Base-by-base conservation (phyloP, 2,329 filamentous ascomycete genomes). In the Fusarium sp. region DNA sequence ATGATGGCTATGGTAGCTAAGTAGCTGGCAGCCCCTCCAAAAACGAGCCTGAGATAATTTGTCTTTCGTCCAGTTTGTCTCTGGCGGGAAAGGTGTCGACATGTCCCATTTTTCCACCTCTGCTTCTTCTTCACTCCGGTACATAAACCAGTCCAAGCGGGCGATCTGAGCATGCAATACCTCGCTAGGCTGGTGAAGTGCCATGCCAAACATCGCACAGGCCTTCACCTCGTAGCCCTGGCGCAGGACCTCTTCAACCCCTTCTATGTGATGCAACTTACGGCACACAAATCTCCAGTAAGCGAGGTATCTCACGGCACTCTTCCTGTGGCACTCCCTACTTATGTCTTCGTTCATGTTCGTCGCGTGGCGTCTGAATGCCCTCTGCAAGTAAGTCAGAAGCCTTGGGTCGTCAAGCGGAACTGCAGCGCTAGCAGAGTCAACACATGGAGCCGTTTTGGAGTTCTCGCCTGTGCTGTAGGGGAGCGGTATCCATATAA, bases 341-440 rank as follows among this genome's bases (percentile, higher is more conserved):
- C 12, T 12, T 4, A 52, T 11, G 6, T 22, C 16, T 12, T 40
- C 22, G 6, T 12, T 15, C 22, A 52, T 13, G 6, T 22, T 40
- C 16, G 0, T 18, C 9, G 8, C 24, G 25, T 51, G 30, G 8
- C 18, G 8, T 27, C 41, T 30, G 8, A 47, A 68, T 6, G 53
- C 53, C 3, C 52, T 46, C 10, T 20, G 16, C 8, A 69, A 38
- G 20, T 65, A 52, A 3, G n/a, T 15, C 2, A 45, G 18, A 12
- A 69, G 18, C 22, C 32, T 67, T 6, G 34, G 11, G 22, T 69
- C 65, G n/a, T 65, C 30, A 15, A 69, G 16, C 2, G 30, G 30
- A 15, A 69, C 29, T 8, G 47, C 41, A 4, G 52, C 32, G 13
- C 51, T 48, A 1, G 41, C 24, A 3, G 59, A 65, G 10, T 30